Base-by-base conservation (phyloP, 202 grass and related monocot species). In the Elaeis oleifera region DNA sequence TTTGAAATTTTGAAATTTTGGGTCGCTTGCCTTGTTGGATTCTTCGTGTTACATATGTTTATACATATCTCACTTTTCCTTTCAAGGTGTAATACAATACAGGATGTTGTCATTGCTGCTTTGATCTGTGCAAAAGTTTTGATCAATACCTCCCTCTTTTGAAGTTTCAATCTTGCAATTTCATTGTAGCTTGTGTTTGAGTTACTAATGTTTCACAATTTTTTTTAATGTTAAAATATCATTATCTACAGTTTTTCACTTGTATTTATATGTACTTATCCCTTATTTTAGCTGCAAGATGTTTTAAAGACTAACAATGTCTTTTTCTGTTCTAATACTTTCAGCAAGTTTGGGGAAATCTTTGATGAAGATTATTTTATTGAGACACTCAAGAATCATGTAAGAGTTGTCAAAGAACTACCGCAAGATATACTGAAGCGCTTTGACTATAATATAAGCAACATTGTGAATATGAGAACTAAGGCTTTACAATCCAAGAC, bases 401-500 rank as follows among this genome's bases (percentile, higher is more conserved):
- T 84, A 77, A 84, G 66, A 55, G 65, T 89, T 69, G 80, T 89
- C 15, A 92, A 79, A 81, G 66, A 72, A 76, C 72, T 92, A 61
- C 84, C 94, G 57, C 71, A 71, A 72, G 80, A 89, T 44, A 51
- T 86, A 69, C 77, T 79, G 51, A 64, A 79, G 66, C 75, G 31
- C 50, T 92, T 89, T 78, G 79, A 89, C 48, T 61, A 80, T 60
- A 97, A 97, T 70, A 83, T 84, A 59, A 92, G 84, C 78, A 84
- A 24, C 18, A 89, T 97, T 83, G 67, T 76, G 56, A 97, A 97
- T 70, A 97, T 97, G 92, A 97, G 92, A 86, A 91, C 84, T 25
- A 97, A 83, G 77, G 92, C 92, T 67, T 85, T 83, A 71, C 84
- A 84, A 24, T 74, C 92, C n/a, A 68, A 66, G 58, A 67, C 44